A percentile compares a stretch with the other conserved stretches of the same genome.
Evolutionary conservation across 805 yeast genomes (phyloP).

Genomic region (Saccharomyces mikatae): DNA sequence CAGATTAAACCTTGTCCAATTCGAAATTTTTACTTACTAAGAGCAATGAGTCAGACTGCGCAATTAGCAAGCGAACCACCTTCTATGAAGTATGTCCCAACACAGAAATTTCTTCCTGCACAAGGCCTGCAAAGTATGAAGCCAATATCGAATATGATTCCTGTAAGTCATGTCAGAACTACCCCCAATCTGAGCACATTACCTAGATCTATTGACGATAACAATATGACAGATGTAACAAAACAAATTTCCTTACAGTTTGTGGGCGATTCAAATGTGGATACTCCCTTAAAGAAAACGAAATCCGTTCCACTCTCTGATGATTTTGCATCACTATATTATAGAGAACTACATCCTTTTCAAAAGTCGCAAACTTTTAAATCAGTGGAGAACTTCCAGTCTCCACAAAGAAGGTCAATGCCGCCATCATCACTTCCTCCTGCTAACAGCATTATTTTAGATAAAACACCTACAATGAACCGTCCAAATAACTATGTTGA

Average conservation of each 20-base stretch:
- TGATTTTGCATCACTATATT: not conserved
- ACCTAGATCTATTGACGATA: not conserved
- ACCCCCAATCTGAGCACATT: not conserved
- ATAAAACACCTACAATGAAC: not conserved
- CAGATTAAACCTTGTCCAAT: conserved; percentile 43
- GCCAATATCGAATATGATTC: not conserved
- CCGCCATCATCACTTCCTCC: conserved; percentile 1
- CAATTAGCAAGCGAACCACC: not conserved
- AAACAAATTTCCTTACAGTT: not conserved
- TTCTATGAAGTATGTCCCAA: not conserved
- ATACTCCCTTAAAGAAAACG: not conserved
- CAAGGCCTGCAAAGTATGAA: not conserved
- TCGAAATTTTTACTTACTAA: conserved; percentile 31
- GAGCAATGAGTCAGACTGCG: conserved; percentile 10
- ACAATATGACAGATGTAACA: not conserved
- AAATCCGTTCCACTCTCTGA: not conserved
- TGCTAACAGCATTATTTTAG: not conserved
- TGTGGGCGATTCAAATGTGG: not conserved
- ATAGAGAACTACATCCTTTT: not conserved
- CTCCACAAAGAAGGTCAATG: not conserved
- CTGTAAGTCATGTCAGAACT: not conserved
- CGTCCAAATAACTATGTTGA: conserved; percentile 4
- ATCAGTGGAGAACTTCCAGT: not conserved
- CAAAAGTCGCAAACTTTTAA: not conserved
- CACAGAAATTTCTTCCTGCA: not conserved